Base-by-base conservation (phyloP, 2,329 filamentous ascomycete genomes). In the Cucurbitaria berberidis region DNA sequence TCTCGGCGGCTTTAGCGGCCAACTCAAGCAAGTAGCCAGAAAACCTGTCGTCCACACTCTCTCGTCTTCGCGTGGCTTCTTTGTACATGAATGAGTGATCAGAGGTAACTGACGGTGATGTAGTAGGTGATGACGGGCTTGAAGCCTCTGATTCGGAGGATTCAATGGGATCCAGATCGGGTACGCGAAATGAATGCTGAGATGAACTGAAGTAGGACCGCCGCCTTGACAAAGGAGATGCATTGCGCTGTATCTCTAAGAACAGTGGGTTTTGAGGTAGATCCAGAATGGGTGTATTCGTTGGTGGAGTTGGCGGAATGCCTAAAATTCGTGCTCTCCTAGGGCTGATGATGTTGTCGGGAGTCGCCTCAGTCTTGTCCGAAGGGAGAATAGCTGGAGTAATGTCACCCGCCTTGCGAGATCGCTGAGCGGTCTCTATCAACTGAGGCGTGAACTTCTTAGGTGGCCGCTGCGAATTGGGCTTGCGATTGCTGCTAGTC, bases 1-100 rank as follows among this genome's bases (percentile, higher is more conserved):
- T 86, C 72, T 95, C 88, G 8, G 89, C 90, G 67, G 91, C 88
- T 67, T 87, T 88, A 45, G 90, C 90, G 38, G 92, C 90, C 51
- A 96, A 80, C 51, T 89, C 86, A 53, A 96, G 83, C 49, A 96
- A 77, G 73, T 93, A 93, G 32, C 87, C 86, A 45, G 89, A 86
- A 63, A 90, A 89, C 58, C 85, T 84, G 57, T 90, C 89, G 68
- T 95, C 90, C 59, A 89, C 88, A 51, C 82, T 92, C 81, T 79
- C 89, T 74, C 78, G 74, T 56, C 76, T 74, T 34, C 87, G 81
- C 52, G 84, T 81, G 59, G 79, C 78, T 70, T 84, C 77, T 70
- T 81, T 82, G 63, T 79, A 80, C 57, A 70, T 70, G 48, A 77
- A 75, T 44, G 76, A 82, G 60, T 75, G 77, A 59, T 82, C 80